Evolutionary conservation across 176 grass and related monocot genomes (phyloP).

Genomic region (Thinopyrum elongatum): DNA sequence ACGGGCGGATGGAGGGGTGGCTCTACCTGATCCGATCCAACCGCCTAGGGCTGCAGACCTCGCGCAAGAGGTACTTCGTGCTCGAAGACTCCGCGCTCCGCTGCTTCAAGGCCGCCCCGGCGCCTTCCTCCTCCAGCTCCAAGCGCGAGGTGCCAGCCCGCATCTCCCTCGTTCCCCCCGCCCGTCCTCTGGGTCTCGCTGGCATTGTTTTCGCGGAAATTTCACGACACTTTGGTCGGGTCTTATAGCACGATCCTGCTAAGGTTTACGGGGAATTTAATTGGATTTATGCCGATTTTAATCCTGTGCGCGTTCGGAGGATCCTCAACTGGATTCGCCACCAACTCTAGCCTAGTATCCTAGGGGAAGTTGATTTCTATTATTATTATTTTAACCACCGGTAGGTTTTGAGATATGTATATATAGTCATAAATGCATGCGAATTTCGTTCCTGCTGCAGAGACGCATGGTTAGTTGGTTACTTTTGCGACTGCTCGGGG

Average conservation of each 20-base stretch:
- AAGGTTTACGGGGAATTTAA: neutral
- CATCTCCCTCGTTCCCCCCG: neutral
- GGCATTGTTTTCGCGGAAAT: neutral
- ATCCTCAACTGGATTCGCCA: neutral
- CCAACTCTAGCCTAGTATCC: neutral
- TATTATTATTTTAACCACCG: neutral
- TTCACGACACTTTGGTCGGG: neutral
- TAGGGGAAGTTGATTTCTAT: neutral
- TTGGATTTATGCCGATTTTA: neutral
- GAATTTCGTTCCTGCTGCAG: neutral
- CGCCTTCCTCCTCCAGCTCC: conserved; percentile 29
- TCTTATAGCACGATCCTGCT: neutral
- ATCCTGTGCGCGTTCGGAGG: neutral
- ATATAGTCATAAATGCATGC: neutral
- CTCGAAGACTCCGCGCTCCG: conserved; percentile 68
- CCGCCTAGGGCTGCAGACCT: conserved; percentile 75
- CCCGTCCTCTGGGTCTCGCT: neutral
- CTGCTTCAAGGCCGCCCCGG: conserved; percentile 75
- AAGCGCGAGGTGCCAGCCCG: conserved; percentile 57
- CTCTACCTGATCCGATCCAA: conserved; percentile 90
- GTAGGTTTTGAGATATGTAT: conserved; percentile 9
- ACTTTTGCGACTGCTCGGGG: neutral
- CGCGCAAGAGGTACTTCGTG: conserved; percentile 92
- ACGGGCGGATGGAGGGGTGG: conserved; percentile 78
- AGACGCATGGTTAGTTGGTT: neutral